These are phyloP conservation scores for Quambalaria eucalypti DNA, from an alignment of 1,284 basidiomycete genomes.

Conservation along the genomic window DNA sequence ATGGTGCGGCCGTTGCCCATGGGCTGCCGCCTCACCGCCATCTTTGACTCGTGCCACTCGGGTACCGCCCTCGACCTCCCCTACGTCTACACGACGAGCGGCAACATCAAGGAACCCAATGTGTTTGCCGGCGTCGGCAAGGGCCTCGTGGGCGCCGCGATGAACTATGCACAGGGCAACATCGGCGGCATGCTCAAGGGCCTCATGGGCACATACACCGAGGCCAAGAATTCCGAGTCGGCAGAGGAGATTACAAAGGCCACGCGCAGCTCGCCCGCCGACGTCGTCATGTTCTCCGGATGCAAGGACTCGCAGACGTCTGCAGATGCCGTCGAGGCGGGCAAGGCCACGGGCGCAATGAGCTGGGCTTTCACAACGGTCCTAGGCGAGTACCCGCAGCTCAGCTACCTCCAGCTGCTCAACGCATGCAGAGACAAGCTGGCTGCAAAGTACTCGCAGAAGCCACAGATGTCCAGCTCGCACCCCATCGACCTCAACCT, in stretches of 20 bases:
- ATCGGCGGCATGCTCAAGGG: slow-evolving; percentile 55
- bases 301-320: slow-evolving; percentile 90
- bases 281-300: slow-evolving; percentile 56
- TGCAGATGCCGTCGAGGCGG: slow-evolving; percentile 74
- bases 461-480: slow-evolving; percentile 46
- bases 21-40: slow-evolving; percentile 33
- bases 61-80: slow-evolving; percentile 46
- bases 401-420: slow-evolving; percentile 40
- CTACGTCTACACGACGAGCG: slow-evolving; percentile 70
- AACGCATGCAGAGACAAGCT: slow-evolving; percentile 35
- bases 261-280: slow-evolving; percentile 70
- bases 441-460: slow-evolving; percentile 43
- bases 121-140: slow-evolving; percentile 39
- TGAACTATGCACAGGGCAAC: slow-evolving; percentile 67
- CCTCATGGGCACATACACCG: slow-evolving; percentile 49
- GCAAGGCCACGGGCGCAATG: slow-evolving; percentile 63
- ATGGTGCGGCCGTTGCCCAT: slow-evolving; percentile 42
- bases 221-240: slow-evolving; percentile 51
- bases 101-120: slow-evolving; percentile 61
- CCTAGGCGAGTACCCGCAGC: slow-evolving; percentile 52
- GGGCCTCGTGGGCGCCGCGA: slow-evolving; percentile 52
- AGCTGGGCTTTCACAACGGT: slow-evolving; percentile 40
- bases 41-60: slow-evolving; percentile 44
- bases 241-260: slow-evolving; percentile 59
- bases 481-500: slow-evolving; percentile 45